Conservation (phyloP, 306 rosid genomes). For the Sophora flavescens region DNA sequence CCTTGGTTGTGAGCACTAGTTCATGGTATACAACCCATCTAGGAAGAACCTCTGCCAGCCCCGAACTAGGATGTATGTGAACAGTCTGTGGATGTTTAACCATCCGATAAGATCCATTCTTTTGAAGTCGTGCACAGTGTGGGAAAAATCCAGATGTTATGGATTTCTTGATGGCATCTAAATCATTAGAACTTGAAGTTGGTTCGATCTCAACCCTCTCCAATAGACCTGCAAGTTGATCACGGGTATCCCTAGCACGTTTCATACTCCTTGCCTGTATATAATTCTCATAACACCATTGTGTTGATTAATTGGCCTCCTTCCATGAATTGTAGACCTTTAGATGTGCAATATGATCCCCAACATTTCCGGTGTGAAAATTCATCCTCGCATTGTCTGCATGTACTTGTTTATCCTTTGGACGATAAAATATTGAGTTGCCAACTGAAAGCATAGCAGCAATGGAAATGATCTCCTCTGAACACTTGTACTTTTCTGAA, state of each 20-base stretch:
- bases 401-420: slow-evolving; percentile 98
- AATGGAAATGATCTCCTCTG: slow-evolving; percentile 86
- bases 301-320: slow-evolving; percentile 94
- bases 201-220: slow-evolving; percentile 95
- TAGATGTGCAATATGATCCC: slow-evolving; percentile 88
- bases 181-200: slow-evolving; percentile 65
- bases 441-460: slow-evolving; percentile 95
- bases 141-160: slow-evolving; percentile 95
- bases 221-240: slow-evolving; percentile 91
- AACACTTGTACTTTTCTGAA: slow-evolving; percentile 85
- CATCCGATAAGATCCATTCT: slow-evolving; percentile 86
- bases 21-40: slow-evolving; percentile 95
- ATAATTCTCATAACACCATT: slow-evolving; percentile 95
- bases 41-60: slow-evolving; percentile 90
- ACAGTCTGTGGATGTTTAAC: slow-evolving; percentile 86
- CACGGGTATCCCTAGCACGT: slow-evolving; percentile 93
- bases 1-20: slow-evolving; percentile 92
- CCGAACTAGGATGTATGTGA: slow-evolving; percentile 95
- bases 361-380: slow-evolving; percentile 91
- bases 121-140: slow-evolving; percentile 80
- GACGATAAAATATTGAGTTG: slow-evolving; percentile 95
- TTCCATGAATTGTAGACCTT: slow-evolving; percentile 95
- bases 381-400: slow-evolving; percentile 93
- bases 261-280: slow-evolving; percentile 99
- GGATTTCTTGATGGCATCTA: slow-evolving; percentile 81